Base-by-base conservation (phyloP, 2,329 filamentous ascomycete genomes). In the Capronia americana region DNA sequence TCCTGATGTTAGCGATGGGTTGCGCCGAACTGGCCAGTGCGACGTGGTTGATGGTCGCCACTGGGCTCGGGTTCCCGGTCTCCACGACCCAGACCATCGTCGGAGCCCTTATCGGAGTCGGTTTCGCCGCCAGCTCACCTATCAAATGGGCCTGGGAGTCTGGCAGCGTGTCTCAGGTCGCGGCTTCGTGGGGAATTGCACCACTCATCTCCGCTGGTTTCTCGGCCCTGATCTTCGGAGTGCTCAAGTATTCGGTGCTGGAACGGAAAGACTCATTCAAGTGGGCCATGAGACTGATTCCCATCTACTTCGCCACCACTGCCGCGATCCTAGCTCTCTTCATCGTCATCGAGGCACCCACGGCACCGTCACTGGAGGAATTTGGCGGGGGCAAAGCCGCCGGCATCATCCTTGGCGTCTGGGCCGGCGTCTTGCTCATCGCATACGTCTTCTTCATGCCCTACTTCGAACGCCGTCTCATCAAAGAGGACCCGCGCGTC, bases 241-340 rank as follows among this genome's bases (percentile, higher is more conserved):
- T 77, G 5, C 75, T 85, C 73, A 85, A 85, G 74, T 79, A 82
- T 69, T 69, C 76, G 7, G 83, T 86, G 2, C 82, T 84, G 38
- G 78, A 84, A 69, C 81, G 83, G 63, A 72, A 74, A 23, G 81
- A 85, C 62, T 77, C 83, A 0, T 79, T 85, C 66, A 81, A 82
- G 61, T 82, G 81, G 78, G 82, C 79, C 2, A 78, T 86, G 74
- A 79, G 77, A 56, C 75, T 82, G 41, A 81, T 83, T 38, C 82
- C 83, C 3, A 75, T 81, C 73, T 86, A 84, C 73, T 80, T 85
- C 59, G 79, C 82, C 56, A 70, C 80, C 57, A 84, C 83, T 0
- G 81, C 77, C 51, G 82, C 77, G 20, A 78, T 85, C 58, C 80
- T 84, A 51, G 81, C 83, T 4, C 78, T 91, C 74, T 85, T 90